Conservation (phyloP, 2,329 filamentous ascomycete species). For the Grosmannia clavigera region DNA sequence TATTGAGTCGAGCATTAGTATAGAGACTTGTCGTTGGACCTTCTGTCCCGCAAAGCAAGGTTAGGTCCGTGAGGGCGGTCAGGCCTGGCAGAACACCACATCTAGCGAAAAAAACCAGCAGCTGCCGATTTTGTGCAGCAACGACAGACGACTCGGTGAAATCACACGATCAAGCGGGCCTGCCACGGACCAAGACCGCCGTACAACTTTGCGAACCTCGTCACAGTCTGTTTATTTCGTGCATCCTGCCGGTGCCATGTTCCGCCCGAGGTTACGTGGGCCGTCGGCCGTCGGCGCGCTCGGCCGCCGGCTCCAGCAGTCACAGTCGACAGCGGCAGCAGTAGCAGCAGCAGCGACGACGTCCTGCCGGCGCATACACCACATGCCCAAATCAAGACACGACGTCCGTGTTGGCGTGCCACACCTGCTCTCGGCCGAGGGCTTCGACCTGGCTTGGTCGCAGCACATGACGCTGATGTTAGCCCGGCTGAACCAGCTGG, state of each 20-base stretch:
- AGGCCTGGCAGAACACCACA: neutral
- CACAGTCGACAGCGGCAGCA: constrained; percentile 14
- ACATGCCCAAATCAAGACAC: constrained; percentile 23
- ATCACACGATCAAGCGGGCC: neutral
- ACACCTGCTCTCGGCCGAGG: constrained; percentile 52
- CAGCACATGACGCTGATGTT: constrained; percentile 67
- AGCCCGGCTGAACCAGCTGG: constrained; percentile 63
- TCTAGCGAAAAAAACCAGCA: neutral
- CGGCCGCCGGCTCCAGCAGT: neutral
- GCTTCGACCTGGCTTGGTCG: constrained; percentile 67
- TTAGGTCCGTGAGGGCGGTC: neutral
- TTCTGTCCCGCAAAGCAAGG: too few species aligned
- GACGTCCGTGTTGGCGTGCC: constrained; percentile 25
- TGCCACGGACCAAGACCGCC: neutral
- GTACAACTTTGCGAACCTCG: neutral
- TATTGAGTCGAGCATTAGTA: too few species aligned
- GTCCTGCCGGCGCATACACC: constrained; percentile 24
- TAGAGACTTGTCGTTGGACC: too few species aligned
- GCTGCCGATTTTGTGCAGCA: neutral
- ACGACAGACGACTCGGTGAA: neutral
- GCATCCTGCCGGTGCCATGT: constrained; percentile 24
- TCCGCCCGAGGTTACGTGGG: constrained; percentile 42
- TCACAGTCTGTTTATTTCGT: neutral
- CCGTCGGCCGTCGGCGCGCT: constrained; percentile 24
- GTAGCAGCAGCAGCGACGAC: neutral